phyloP scores from a whole-genome alignment of 2,329 filamentous ascomycete species.

The Dothistroma septosporum region DNA sequence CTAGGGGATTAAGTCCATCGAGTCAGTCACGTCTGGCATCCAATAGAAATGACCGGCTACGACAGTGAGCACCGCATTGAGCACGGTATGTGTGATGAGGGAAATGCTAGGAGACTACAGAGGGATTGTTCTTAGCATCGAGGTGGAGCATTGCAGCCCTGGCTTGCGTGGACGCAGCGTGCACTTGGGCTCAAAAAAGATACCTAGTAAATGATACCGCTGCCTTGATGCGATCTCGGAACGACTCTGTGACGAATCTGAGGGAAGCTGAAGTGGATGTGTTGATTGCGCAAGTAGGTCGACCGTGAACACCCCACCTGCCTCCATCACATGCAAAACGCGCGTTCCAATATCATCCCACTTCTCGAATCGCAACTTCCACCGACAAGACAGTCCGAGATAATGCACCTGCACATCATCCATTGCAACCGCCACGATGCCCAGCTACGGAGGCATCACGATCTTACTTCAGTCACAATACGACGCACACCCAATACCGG shows the following conservation, averaged over 20 bases:
- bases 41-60: slow-evolving; percentile 5
- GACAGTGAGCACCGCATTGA: not conserved
- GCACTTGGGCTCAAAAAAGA: slow-evolving; percentile 6
- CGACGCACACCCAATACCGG: slow-evolving; percentile 38
- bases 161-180: slow-evolving; percentile 2
- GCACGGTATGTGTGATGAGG: not conserved
- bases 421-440: slow-evolving; percentile 24
- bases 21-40: slow-evolving; percentile 6
- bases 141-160: slow-evolving; percentile 1
- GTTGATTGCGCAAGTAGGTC: not conserved
- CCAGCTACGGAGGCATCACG: slow-evolving; percentile 37
- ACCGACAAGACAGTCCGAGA: not conserved
- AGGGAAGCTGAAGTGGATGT: not conserved
- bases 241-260: not conserved
- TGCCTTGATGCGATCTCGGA: not conserved
- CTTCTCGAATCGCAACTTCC: slow-evolving; percentile 6
- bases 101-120: not conserved
- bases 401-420: not conserved
- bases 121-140: not conserved
- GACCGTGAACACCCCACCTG: not conserved
- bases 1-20: slow-evolving; percentile 20
- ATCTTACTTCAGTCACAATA: slow-evolving; percentile 42
- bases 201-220: slow-evolving; percentile 11
- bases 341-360: not conserved
- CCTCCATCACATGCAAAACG: slow-evolving; percentile 1